phyloP scores from a whole-genome alignment of 768 basidiomycete genomes.

The Mycena vulgaris region DNA sequence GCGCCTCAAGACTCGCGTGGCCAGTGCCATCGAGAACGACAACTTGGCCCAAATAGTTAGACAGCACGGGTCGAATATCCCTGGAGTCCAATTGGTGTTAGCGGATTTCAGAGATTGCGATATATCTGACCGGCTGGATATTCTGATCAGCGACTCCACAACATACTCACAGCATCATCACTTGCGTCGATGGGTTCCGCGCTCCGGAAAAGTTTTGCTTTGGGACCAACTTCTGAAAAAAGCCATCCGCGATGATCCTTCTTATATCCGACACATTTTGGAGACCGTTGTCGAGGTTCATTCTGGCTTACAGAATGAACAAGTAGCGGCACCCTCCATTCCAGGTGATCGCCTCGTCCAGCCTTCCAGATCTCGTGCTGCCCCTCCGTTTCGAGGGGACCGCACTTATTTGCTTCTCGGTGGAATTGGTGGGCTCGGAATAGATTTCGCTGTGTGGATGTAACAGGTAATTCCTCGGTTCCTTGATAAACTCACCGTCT shows the following conservation, averaged over 20 bases:
- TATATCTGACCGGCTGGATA: not conserved
- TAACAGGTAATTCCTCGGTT: constrained; percentile 2
- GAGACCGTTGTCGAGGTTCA: not conserved
- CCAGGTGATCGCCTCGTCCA: not conserved
- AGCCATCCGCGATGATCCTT: not conserved
- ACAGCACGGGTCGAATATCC: not conserved
- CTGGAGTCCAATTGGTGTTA: not conserved
- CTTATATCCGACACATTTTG: constrained; percentile 3
- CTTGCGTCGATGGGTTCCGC: constrained; percentile 28
- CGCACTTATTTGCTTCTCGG: constrained; percentile 8
- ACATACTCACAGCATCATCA: constrained; percentile 13
- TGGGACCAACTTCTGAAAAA: constrained; percentile 12
- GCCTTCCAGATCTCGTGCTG: not conserved
- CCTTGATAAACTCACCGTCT: not conserved
- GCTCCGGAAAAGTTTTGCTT: constrained; percentile 7
- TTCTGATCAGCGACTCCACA: constrained; percentile 15
- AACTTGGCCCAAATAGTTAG: not conserved
- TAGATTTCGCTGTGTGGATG: constrained; percentile 29
- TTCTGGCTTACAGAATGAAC: not conserved
- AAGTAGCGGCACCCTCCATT: not conserved
- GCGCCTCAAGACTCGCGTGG: not conserved
- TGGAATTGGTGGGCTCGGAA: constrained; percentile 20
- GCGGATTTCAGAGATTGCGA: not conserved
- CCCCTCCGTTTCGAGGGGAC: constrained; percentile 11
- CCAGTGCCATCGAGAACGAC: not conserved